These are phyloP conservation scores for Coniella lustricola DNA, from an alignment of 2,329 filamentous ascomycete genomes.

Conservation along the genomic window DNA sequence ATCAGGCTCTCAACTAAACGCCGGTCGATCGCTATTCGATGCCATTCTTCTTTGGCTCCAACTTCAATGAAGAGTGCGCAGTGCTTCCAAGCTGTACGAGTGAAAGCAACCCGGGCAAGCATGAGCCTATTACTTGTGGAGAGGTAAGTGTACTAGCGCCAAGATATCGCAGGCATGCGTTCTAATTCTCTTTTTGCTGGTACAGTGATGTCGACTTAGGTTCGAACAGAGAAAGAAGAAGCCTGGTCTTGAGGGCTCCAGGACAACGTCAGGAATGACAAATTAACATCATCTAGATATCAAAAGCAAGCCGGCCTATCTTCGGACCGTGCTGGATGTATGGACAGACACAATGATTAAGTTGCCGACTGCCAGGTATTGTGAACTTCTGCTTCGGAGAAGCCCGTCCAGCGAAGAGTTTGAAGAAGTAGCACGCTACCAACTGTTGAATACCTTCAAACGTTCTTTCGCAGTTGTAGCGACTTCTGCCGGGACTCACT, in stretches of 20 bases:
- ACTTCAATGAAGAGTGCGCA: slow-evolving; percentile 42
- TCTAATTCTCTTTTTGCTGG: not conserved
- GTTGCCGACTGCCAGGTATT: no score
- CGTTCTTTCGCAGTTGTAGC: no score
- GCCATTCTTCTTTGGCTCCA: slow-evolving; percentile 50
- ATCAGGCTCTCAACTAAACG: slow-evolving; percentile 39
- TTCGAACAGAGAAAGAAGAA: slow-evolving; percentile 21
- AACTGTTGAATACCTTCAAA: no score
- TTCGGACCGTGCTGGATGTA: no score
- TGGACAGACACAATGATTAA: no score
- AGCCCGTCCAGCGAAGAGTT: no score
- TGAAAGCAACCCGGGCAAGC: slow-evolving; percentile 38
- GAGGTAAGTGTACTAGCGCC: slow-evolving; percentile 28
- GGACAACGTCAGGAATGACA: not conserved
- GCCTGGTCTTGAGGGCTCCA: not conserved
- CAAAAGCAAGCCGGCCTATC: no score
- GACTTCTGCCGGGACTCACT: no score
- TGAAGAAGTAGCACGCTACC: no score
- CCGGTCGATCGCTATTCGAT: slow-evolving; percentile 40
- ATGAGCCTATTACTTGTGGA: slow-evolving; percentile 44
- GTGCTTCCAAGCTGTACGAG: slow-evolving; percentile 41
- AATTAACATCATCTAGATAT: no score
- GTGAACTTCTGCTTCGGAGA: no score
- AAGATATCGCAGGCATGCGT: not conserved
- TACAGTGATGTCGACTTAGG: slow-evolving; percentile 25